Evolutionary conservation across 192 early-diverging fungal species (phyloP).

Genomic region (Phycomyces blakesleeanus): DNA sequence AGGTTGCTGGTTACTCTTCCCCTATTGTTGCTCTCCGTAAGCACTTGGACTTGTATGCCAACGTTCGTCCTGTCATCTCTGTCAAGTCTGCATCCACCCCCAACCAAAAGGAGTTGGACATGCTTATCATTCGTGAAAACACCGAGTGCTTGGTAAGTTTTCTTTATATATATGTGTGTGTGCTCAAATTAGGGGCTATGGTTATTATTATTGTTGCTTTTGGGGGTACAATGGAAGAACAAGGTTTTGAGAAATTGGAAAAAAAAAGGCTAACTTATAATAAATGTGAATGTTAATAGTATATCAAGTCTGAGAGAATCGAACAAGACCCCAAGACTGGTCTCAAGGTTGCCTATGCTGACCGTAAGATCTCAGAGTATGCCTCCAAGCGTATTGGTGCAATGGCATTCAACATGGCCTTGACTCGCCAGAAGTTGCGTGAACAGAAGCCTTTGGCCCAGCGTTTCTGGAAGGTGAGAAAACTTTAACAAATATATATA

Average conservation of each 20-base stretch:
- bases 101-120: conserved; percentile 76
- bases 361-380: conserved; percentile 85
- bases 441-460: conserved; percentile 47
- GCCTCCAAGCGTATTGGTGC: conserved; percentile 84
- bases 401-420: conserved; percentile 92
- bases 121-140: conserved; percentile 97
- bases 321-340: conserved; percentile 62
- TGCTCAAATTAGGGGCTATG: no score
- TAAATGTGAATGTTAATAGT: conserved; percentile 42
- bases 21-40: conserved; percentile 97
- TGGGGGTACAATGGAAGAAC: no score
- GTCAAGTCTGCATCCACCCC: conserved; percentile 46
- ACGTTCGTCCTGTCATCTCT: conserved; percentile 90
- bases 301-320: conserved; percentile 77
- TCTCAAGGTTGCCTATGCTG: conserved; percentile 72
- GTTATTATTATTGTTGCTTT: no score
- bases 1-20: conserved; percentile 96
- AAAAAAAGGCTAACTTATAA: no score
- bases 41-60: conserved; percentile 93
- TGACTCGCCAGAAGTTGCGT: conserved; percentile 71
- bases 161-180: no score
- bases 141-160: conserved; percentile 87
- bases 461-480: conserved; percentile 64
- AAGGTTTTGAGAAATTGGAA: no score
- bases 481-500: conserved; percentile 30